These are phyloP conservation scores for Pseudocercospora fijiensis DNA, from an alignment of 2,329 filamentous ascomycete species.

Conservation along the genomic window DNA sequence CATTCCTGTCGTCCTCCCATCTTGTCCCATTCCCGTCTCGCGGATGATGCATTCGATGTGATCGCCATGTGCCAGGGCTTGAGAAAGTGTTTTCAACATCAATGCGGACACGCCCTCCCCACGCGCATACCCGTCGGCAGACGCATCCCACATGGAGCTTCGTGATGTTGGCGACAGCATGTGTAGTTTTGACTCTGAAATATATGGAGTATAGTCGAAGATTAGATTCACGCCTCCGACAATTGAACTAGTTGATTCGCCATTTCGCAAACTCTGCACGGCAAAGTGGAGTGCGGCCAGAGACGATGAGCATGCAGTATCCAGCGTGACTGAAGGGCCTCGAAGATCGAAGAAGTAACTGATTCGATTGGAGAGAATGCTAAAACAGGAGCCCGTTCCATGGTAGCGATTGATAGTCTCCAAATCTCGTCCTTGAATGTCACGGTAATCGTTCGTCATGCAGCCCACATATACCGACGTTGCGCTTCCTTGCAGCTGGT, in stretches of 20 bases:
- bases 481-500: constrained; percentile 19
- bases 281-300: constrained; percentile 40
- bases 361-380: constrained; percentile 30
- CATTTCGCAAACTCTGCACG: constrained; percentile 34
- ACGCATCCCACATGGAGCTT: constrained; percentile 36
- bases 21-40: constrained; percentile 40
- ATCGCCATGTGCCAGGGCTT: constrained; percentile 51
- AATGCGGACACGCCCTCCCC: constrained; percentile 56
- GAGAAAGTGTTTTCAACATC: constrained; percentile 52
- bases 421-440: constrained; percentile 27
- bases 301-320: constrained; percentile 50
- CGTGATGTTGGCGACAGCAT: constrained; percentile 33
- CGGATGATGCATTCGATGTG: constrained; percentile 44
- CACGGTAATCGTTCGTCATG: constrained; percentile 28
- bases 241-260: constrained; percentile 27
- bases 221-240: constrained; percentile 33
- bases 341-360: constrained; percentile 30
- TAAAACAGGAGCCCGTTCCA: constrained; percentile 24
- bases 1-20: constrained; percentile 42
- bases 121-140: constrained; percentile 52
- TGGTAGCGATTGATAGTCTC: constrained; percentile 26
- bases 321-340: constrained; percentile 34
- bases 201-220: constrained; percentile 21
- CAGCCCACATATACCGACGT: constrained; percentile 30
- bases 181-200: constrained; percentile 24